These are phyloP conservation scores for Solanum tarapatanum DNA, from an alignment of 257 asterid species.

Conservation along the genomic window DNA sequence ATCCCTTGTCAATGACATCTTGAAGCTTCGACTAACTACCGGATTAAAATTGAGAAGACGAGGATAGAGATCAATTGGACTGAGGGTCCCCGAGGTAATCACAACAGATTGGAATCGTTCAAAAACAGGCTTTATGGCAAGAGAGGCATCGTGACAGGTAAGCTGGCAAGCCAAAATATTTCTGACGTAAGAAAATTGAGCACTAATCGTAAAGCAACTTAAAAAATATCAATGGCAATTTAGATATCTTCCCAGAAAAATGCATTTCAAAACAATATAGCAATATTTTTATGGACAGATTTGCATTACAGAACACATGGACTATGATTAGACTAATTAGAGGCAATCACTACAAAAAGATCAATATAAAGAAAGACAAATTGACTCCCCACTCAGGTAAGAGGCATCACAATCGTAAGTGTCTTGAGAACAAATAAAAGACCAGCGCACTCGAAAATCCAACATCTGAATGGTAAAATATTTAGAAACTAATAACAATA, in stretches of 20 bases:
- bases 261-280: not conserved
- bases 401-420: not conserved
- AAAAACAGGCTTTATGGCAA: conserved; percentile 96
- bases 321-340: not conserved
- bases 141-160: conserved; percentile 98
- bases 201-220: not conserved
- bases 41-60: conserved; percentile 94
- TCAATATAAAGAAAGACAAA: not conserved
- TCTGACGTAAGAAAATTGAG: not conserved
- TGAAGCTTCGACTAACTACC: conserved; percentile 85
- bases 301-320: not conserved
- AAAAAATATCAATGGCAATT: not conserved
- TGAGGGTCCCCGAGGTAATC: conserved; percentile 94
- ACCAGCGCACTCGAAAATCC: not conserved
- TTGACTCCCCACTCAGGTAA: not conserved
- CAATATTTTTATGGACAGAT: not conserved
- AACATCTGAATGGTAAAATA: not conserved
- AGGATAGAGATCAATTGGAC: conserved; percentile 98
- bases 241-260: not conserved
- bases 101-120: conserved; percentile 95
- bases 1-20: conserved; percentile 96
- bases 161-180: conserved; percentile 41
- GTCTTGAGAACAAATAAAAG: not conserved
- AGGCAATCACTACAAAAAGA: not conserved
- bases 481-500: not conserved